phyloP scores from a whole-genome alignment of 2,329 filamentous ascomycete genomes.

The Hysterium pulicare region DNA sequence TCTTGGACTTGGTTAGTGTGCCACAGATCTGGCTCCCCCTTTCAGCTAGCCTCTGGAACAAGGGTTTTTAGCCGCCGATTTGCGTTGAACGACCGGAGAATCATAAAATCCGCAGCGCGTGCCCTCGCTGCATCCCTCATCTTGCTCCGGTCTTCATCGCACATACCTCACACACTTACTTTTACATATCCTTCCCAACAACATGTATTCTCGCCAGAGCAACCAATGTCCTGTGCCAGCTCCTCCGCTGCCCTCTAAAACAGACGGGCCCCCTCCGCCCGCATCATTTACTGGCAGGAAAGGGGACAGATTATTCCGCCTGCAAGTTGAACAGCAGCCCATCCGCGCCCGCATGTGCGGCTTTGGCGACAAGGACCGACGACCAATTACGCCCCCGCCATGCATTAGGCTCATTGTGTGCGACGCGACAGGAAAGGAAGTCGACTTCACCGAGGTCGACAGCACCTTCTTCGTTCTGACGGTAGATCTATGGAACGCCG shows the following conservation, averaged over 20 bases:
- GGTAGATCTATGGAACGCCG: constrained; percentile 65
- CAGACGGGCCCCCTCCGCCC: constrained; percentile 13
- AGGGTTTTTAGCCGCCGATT: no score
- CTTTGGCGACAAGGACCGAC: constrained; percentile 97
- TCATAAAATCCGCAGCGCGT: no score
- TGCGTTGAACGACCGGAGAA: no score
- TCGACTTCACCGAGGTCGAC: constrained; percentile 73
- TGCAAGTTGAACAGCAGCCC: constrained; percentile 86
- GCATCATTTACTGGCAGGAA: constrained; percentile 6
- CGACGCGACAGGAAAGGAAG: constrained; percentile 75
- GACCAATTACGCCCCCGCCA: constrained; percentile 92
- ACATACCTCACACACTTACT: no score
- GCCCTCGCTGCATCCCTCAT: no score
- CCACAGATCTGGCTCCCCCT: no score
- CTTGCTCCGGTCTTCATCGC: no score
- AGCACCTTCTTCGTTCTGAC: constrained; percentile 66
- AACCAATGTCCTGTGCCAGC: constrained; percentile 16
- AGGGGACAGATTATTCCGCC: constrained; percentile 43
- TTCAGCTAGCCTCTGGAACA: no score
- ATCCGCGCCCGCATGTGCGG: constrained; percentile 95
- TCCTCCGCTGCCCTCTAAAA: constrained; percentile 12
- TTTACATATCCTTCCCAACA: constrained; percentile 3
- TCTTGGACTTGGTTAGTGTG: no score
- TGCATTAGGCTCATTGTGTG: constrained; percentile 81
- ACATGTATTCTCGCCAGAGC: constrained; percentile 23